Evolutionary conservation across 352 stramenopile species (phyloP), one percentile per base, ranked within the genome.

Genomic region (Saprolegnia parasitica): DNA sequence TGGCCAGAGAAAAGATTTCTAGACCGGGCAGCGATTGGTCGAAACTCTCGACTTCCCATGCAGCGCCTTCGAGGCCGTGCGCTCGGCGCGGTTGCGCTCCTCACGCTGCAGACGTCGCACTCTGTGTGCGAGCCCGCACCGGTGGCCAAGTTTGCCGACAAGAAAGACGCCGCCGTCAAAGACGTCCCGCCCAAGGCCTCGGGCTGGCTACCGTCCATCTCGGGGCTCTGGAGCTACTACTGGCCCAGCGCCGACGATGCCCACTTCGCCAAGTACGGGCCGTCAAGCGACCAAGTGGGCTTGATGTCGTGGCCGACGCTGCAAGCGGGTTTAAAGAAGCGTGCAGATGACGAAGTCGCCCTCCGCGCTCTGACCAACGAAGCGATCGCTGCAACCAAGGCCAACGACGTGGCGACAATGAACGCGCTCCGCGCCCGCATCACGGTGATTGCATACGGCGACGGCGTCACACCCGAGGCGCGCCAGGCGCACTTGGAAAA

Each of bases 401-500:
- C 62, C n/a, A 68, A 68, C 47, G 62, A 68, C 37, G 20, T 11
- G 20, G 62, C 45, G 13, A 40, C 4, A 8, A 21, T 68, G 42
- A 45, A 20, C 8, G 42, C 62, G 11, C 16, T 68, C 26, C 62
- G 18, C 4, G 20, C 23, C 20, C 40, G 62, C 4, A 39, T 68
- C 32, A 23, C 62, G 11, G 62, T 47, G 15, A 10, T 29, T 29
- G 62, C 46, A 4, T 68, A 68, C 35, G 62, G 62, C 35, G 26
- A 18, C 29, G 62, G 62, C 46, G 56, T 60, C 20, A 68, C 62
- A 21, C 35, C n/a, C 20, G 62, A 56, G n/a, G 52, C 46, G 29
- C 46, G 62, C 32, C n/a, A 68, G 9, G 26, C 21, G 62, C 62
- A 68, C 29, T 39, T 68, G 40, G 57, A 73, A 24, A 71, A 75